These are phyloP conservation scores for Artemisia tridentata DNA, from an alignment of 129 eudicot species.

Conservation along the genomic window DNA sequence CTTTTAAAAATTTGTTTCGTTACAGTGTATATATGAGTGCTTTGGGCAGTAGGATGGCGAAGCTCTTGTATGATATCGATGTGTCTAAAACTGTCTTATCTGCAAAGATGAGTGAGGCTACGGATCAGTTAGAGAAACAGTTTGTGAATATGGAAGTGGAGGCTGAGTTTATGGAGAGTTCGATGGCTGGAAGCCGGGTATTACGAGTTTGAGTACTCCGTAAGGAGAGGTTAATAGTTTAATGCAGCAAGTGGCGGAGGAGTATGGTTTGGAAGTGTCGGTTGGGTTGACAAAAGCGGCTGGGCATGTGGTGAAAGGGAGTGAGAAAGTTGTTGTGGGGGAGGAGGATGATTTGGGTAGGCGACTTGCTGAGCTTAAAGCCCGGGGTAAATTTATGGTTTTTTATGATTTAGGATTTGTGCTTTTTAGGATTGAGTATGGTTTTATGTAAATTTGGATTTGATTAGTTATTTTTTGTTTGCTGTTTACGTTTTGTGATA, in stretches of 20 bases:
- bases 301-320: constrained; percentile 25
- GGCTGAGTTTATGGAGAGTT: too few relatives aligned
- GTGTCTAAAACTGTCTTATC: constrained; percentile 16
- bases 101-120: constrained; percentile 75
- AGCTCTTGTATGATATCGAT: too few relatives aligned
- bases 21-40: too few relatives aligned
- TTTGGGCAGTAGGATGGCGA: too few relatives aligned
- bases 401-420: neutral
- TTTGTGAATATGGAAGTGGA: constrained; percentile 26
- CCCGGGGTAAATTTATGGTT: constrained; percentile 45
- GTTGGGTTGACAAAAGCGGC: constrained; percentile 74
- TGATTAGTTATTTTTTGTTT: too few relatives aligned
- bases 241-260: constrained; percentile 13
- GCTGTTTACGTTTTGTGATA: too few relatives aligned
- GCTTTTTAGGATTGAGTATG: neutral
- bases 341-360: too few relatives aligned
- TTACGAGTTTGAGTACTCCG: too few relatives aligned
- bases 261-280: too few relatives aligned
- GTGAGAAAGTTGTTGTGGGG: constrained; percentile 30
- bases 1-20: too few relatives aligned
- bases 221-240: too few relatives aligned
- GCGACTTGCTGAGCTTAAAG: constrained; percentile 76
- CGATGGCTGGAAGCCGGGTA: too few relatives aligned
- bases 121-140: constrained; percentile 61
- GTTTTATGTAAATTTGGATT: neutral